Evolutionary conservation across 1,284 basidiomycete species (phyloP), one percentile per base, ranked within the genome.

Genomic region (Lignosus rhinocerotis): DNA sequence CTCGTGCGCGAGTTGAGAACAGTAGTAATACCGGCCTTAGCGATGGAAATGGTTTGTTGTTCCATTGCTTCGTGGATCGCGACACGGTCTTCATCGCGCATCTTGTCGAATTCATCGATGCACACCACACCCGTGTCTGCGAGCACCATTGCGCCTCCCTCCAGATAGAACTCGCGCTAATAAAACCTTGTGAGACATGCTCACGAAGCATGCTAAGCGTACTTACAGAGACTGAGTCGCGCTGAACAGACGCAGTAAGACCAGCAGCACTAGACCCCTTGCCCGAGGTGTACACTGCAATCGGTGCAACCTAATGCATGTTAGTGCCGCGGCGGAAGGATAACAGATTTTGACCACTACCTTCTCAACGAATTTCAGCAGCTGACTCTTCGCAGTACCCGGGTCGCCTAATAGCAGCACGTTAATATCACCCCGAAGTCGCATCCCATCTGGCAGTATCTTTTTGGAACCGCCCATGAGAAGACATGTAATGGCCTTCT

Each of bases 31-130:
- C 97, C 97, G 2, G 97, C 97, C 75, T 99, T 99, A 36, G 96
- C 96, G 66, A 99, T 98, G 2, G 97, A 99, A 67, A 99, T 99
- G 0, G 96, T 99, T 73, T 99, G 96, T 72, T 99, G 96, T 71
- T 99, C 96, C 96, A 99, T 99, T 16, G 96, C 97, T 77, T 99
- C 97, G 76, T 99, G 97, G 61, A 99, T 99, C 0, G 97, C 97
- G 2, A 99, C 97, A 59, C 97, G 88, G 71, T 99, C 97, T 74
- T 98, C 96, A 70, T 99, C 97, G 32, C 96, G 83, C 97, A 99
- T 99, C 81, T 99, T 99, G 80, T 99, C 97, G 69, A 99, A 99
- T 74, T 99, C 97, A 71, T 99, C 97, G 70, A 99, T 99, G 72
- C 97, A 99, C 19, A 99, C 97, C 14, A 99, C 96, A 31, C 97